phyloP scores from a whole-genome alignment of 495 filamentous ascomycete species.

The Podospora bellae-mahoneyi region DNA sequence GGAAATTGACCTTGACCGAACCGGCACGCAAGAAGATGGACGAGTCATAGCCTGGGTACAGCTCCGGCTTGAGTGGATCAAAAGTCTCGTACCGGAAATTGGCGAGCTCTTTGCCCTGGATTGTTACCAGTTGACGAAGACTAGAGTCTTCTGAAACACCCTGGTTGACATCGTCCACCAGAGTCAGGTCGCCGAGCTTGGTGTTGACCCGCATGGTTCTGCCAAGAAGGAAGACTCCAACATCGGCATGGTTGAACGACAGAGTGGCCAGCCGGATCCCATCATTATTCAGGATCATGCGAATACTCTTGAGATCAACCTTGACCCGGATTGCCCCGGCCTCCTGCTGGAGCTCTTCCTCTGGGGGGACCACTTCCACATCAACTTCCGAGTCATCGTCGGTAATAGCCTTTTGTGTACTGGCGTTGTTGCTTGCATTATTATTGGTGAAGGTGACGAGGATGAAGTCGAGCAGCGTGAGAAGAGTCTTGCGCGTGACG shows the following conservation, averaged over 20 bases:
- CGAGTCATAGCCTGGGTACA: conserved; percentile 93
- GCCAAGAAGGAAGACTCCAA: conserved; percentile 83
- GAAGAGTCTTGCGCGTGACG: conserved; percentile 85
- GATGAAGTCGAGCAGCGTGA: conserved; percentile 94
- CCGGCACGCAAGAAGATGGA: conserved; percentile 84
- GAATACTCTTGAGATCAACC: conserved; percentile 86
- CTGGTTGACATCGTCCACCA: conserved; percentile 92
- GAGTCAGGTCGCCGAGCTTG: conserved; percentile 77
- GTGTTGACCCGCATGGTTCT: conserved; percentile 81
- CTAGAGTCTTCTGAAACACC: conserved; percentile 77
- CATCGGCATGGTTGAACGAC: conserved; percentile 84
- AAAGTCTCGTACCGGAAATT: conserved; percentile 98
- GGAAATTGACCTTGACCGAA: conserved; percentile 92
- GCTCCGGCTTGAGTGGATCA: conserved; percentile 61
- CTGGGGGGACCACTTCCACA: conserved; percentile 33
- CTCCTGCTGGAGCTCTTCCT: conserved; percentile 31
- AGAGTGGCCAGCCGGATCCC: conserved; percentile 91
- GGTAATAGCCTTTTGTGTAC: conserved; percentile 34
- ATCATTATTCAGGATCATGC: conserved; percentile 95
- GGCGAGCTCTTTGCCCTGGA: conserved; percentile 93
- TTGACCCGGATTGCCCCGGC: conserved; percentile 65
- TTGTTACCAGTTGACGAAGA: conserved; percentile 83
- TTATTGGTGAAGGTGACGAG: conserved; percentile 88
- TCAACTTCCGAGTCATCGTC: conserved; percentile 38
- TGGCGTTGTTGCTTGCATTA: conserved; percentile 34